Conservation (phyloP, 2,329 filamentous ascomycete genomes). For the Pseudogymnoascus sp. region DNA sequence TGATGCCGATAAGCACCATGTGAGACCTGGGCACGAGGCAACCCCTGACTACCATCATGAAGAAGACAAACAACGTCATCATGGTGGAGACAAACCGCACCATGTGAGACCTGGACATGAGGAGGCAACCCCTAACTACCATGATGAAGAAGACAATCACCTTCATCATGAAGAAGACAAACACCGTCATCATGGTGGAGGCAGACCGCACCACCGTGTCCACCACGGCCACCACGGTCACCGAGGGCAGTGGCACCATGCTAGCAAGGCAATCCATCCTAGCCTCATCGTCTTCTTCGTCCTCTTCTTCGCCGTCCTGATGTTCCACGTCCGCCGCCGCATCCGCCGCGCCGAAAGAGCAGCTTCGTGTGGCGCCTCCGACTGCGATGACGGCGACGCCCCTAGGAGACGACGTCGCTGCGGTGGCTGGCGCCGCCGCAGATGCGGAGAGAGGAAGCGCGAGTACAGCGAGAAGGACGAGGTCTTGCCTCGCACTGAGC, state of each 20-base stretch:
- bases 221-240: neutral
- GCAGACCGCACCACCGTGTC: neutral
- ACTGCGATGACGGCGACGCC: neutral
- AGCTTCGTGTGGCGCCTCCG: neutral
- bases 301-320: neutral
- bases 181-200: neutral
- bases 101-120: neutral
- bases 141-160: too few species aligned
- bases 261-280: neutral
- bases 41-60: neutral
- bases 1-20: neutral
- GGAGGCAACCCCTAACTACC: too few species aligned
- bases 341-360: neutral
- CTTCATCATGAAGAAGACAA: too few species aligned
- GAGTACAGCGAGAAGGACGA: conserved; percentile 2
- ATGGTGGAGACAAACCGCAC: neutral
- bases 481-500: neutral
- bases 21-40: neutral
- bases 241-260: neutral
- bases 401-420: neutral
- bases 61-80: neutral
- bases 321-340: neutral
- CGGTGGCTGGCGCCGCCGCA: neutral
- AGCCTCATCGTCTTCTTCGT: neutral
- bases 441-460: neutral